These are phyloP conservation scores for Lophiotrema nucula DNA, from an alignment of 495 filamentous ascomycete species.

Conservation along the genomic window DNA sequence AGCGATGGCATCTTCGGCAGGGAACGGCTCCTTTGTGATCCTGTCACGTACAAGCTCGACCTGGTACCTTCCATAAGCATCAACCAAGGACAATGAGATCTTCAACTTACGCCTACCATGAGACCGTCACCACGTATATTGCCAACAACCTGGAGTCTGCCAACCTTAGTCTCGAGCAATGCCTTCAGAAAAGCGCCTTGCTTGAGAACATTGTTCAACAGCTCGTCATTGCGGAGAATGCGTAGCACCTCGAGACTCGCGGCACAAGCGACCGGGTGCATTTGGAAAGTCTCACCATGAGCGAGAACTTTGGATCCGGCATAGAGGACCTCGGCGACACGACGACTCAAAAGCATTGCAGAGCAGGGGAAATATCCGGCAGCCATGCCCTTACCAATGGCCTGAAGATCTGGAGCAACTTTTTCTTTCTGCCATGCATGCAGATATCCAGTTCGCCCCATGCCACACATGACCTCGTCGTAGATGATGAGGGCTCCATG, in stretches of 20 bases:
- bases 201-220: constrained; percentile 52
- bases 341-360: constrained; percentile 18
- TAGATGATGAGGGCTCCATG: constrained; percentile 68
- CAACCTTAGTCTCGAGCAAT: constrained; percentile 48
- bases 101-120: too few relatives aligned
- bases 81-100: too few relatives aligned
- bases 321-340: not conserved
- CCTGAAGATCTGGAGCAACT: constrained; percentile 45
- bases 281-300: constrained; percentile 51
- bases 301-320: constrained; percentile 12
- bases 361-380: constrained; percentile 27
- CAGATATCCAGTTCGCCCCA: constrained; percentile 43
- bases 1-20: constrained; percentile 32
- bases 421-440: constrained; percentile 46
- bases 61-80: constrained; percentile 8
- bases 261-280: constrained; percentile 59
- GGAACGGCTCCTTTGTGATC: constrained; percentile 55
- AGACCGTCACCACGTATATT: constrained; percentile 68
- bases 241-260: constrained; percentile 60
- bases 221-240: constrained; percentile 55
- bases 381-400: constrained; percentile 42
- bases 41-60: constrained; percentile 59
- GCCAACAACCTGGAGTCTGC: constrained; percentile 56
- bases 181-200: constrained; percentile 54
- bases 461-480: constrained; percentile 76